phyloP scores from a whole-genome alignment of 2,329 filamentous ascomycete genomes.

The Coniochaeta prunicola region DNA sequence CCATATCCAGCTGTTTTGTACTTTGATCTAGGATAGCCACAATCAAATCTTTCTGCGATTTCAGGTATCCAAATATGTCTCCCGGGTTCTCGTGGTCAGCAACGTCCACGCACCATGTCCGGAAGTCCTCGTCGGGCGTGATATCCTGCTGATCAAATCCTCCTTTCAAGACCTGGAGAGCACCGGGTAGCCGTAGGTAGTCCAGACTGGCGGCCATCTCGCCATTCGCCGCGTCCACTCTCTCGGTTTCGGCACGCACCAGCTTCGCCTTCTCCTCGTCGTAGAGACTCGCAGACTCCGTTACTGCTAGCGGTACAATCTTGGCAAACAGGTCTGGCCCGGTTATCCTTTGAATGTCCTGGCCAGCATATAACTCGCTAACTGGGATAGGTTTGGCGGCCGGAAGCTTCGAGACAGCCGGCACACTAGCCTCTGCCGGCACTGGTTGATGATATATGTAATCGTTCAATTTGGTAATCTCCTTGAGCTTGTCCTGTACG shows the following conservation, averaged over 20 bases:
- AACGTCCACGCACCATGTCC: constrained; percentile 89
- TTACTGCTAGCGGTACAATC: constrained; percentile 92
- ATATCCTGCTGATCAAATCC: constrained; percentile 88
- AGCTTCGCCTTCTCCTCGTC: constrained; percentile 98
- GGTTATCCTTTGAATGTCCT: constrained; percentile 95
- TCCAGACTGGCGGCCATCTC: constrained; percentile 95
- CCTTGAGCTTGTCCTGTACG: constrained; percentile 72
- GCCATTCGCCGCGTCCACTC: constrained; percentile 84
- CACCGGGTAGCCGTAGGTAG: constrained; percentile 83
- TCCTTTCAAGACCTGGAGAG: constrained; percentile 85
- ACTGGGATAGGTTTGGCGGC: constrained; percentile 97
- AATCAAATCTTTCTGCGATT: constrained; percentile 70
- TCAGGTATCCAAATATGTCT: constrained; percentile 71
- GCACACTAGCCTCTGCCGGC: constrained; percentile 74
- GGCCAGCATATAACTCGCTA: constrained; percentile 90
- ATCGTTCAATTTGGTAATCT: constrained; percentile 86
- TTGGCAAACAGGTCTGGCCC: constrained; percentile 96
- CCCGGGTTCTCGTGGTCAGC: constrained; percentile 76
- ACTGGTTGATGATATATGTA: constrained; percentile 96
- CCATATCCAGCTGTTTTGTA: constrained; percentile 86
- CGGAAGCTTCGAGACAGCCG: constrained; percentile 80
- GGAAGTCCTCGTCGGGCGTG: constrained; percentile 82
- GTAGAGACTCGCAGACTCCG: constrained; percentile 92
- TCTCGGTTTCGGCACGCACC: constrained; percentile 85
- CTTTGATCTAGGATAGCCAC: constrained; percentile 67